Base-by-base conservation (phyloP, 192 early-diverging fungal species). In the Coemansia aciculifera region DNA sequence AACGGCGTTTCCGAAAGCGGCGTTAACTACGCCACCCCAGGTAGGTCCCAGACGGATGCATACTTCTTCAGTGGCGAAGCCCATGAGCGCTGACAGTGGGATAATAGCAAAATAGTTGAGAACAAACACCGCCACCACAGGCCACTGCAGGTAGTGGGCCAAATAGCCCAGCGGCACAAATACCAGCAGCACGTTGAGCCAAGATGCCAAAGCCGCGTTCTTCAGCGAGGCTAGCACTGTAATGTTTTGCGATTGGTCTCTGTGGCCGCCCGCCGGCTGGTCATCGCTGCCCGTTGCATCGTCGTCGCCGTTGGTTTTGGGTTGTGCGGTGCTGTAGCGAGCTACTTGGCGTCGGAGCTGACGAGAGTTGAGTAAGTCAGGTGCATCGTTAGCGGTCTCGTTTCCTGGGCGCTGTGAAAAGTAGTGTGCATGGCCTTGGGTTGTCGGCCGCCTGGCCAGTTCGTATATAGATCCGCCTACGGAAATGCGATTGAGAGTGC, bases 21-120 rank as follows among this genome's bases (percentile, higher is more conserved):
- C 89, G 64, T 91, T 91, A 2, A 92, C 68, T 8, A 92, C 83
- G 10, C 85, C 88, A 43, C 87, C 89, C 65, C 90, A 81, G 1
- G 84, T 88, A 62, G 92, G 79, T n/a, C 87, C 87, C 29, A 89
- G 81, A 38, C 90, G 78, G 11, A 89, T 46, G 27, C 88, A 78
- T 24, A 95, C 71, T 59, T 98, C 92, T 64, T 98, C 96, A 5
- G 94, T 98, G 2, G 89, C 87, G 73, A 93, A 89, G 17, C 91
- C 94, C 39, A 98, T 86, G 59, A 98, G 82, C 79, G 93, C 91
- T 9, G 94, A 95, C 40, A 96, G 83, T 9, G 94, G 93, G 24
- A 98, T 81, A 66, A 97, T 92, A 24, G 93, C 94, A 48, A 93
- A 67, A 51, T 95, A 94, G 78, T 97, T 97, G 56, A 95, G 75